Percentiles rank a stretch among this genome's conserved stretches.
phyloP scores from a whole-genome alignment of 805 yeast genomes.

The Ogataea naganishii region DNA sequence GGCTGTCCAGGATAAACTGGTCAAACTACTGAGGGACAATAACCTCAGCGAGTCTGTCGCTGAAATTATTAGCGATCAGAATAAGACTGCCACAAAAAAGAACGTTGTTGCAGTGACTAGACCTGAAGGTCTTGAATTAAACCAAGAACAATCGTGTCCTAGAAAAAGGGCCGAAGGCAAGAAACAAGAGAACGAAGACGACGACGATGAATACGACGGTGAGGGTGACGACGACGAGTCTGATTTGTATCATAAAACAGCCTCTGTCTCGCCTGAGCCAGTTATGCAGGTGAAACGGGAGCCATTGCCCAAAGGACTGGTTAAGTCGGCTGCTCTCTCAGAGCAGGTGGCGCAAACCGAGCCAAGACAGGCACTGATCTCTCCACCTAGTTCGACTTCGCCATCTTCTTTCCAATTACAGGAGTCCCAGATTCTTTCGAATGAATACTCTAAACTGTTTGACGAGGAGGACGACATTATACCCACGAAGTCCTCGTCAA shows the following conservation, averaged over 20 bases:
- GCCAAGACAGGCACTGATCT: conserved; percentile 6
- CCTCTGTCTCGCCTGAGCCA: no score
- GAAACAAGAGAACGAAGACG: no score
- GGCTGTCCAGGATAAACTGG: conserved; percentile 9
- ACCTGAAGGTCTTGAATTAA: conserved; percentile 15
- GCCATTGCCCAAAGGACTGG: no score
- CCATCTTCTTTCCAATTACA: conserved; percentile 20
- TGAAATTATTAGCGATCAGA: no score
- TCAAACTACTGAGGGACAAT: conserved; percentile 11
- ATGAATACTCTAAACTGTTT: conserved; percentile 18
- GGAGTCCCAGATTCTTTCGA: conserved; percentile 12
- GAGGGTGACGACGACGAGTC: no score
- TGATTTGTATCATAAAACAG: no score
- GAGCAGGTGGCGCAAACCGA: conserved; percentile 1
- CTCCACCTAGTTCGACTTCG: conserved; percentile 24
- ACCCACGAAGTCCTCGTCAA: conserved; percentile 10
- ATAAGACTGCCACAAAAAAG: no score
- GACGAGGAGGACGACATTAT: conserved; percentile 17
- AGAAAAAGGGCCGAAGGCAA: background rate
- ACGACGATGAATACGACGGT: no score
- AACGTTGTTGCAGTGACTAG: conserved; percentile 11
- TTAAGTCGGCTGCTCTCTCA: background rate
- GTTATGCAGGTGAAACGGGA: no score
- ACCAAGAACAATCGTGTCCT: background rate
- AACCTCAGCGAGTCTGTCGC: no score